Conservation (phyloP, 2,329 filamentous ascomycete genomes). For the Ceratocystis ficicola region DNA sequence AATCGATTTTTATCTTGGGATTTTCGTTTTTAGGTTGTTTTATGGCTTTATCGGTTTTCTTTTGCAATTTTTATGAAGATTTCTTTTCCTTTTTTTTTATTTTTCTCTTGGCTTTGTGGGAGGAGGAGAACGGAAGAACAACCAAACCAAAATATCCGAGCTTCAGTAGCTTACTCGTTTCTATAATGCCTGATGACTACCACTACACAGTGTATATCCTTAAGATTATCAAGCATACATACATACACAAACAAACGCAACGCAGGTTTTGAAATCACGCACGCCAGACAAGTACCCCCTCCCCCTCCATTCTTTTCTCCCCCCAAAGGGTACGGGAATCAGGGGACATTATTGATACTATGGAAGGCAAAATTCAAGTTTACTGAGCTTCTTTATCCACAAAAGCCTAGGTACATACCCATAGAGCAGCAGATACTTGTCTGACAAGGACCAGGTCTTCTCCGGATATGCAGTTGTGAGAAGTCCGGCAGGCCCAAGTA, state of each 20-base stretch:
- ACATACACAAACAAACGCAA: background rate
- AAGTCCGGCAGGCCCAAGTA: background rate
- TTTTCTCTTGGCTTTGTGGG: background rate
- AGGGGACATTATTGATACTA: background rate
- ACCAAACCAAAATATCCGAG: conserved; percentile 2
- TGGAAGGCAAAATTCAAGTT: background rate
- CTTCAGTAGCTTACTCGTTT: background rate
- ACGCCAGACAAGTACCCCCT: no score
- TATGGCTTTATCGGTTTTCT: background rate
- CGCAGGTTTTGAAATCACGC: no score
- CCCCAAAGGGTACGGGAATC: no score
- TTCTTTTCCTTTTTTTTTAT: background rate
- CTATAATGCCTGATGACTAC: no score
- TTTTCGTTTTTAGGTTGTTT: conserved; percentile 2
- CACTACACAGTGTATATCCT: no score
- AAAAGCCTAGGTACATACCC: no score
- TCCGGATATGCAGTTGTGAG: conserved; percentile 3
- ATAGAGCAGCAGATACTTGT: background rate
- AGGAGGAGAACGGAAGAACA: background rate
- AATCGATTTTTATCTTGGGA: conserved; percentile 4
- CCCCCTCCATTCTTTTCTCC: no score
- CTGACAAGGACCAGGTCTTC: conserved; percentile 2
- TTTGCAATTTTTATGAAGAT: conserved; percentile 4
- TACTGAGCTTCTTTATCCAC: background rate
- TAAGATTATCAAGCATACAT: background rate